Base-by-base conservation (phyloP, 257 asterid genomes). In the Scutellaria barbata region DNA sequence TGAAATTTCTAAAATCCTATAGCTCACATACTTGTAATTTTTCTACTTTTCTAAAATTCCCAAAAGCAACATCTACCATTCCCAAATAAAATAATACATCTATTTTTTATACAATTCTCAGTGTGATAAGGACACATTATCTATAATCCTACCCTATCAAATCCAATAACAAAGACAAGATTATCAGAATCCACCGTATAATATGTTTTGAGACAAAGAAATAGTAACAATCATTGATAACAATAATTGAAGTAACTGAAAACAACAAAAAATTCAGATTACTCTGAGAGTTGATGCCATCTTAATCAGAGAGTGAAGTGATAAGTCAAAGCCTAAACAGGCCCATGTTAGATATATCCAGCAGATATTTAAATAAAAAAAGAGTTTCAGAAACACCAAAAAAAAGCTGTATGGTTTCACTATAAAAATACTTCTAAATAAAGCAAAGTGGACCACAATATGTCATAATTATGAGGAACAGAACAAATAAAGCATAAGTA, bases 401-500 rank as follows among this genome's bases (percentile, higher is more conserved):
- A 33, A 33, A 6, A 45, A 74, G 35, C 53, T 55, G n/a, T 53
- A 11, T 22, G 72, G 25, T 41, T 61, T 8, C 4, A 69, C 47
- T 8, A 17, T 40, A 50, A 41, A 33, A 33, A 22, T 16, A 51
- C 52, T 57, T 47, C 9, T 1, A 7, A 6, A 45, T 17, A n/a
- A 16, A 25, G 11, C 48, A 51, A 10, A 48, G 35, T 50, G 33
- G 10, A 7, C 45, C 66, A 48, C 51, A 48, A 35, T 52, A 14
- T 12, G 67, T 17, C 59, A 14, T 17, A 50, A 11, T 12, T 37
- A 14, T 17, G 42, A 58, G 16, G 10, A 51, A 47, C 53, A 66
- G 37, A 61, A 67, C n/a, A 25, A 48, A 70, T n/a, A 41, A 69
- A 52, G 22, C 51, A 33, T 30, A 75, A 56, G 35, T 47, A 74